Evolutionary conservation across 2,329 filamentous ascomycete species (phyloP).

Genomic region (Grosmannia serpens): DNA sequence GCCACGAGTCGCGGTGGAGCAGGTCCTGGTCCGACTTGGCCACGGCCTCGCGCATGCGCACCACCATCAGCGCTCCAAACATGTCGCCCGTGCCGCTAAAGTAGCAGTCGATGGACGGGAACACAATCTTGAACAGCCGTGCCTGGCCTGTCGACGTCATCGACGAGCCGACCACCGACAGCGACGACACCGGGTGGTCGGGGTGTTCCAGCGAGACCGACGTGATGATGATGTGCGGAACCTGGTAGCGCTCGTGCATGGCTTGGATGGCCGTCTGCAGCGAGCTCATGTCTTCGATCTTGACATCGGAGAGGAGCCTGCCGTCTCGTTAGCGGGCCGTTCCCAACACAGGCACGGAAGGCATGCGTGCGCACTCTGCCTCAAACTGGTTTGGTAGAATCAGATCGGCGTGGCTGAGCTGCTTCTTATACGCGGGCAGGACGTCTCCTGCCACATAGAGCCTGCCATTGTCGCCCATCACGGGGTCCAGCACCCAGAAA

Average conservation of each 20-base stretch:
- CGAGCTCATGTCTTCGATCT: slow-evolving; percentile 63
- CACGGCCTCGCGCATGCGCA: slow-evolving; percentile 76
- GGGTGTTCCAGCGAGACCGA: slow-evolving; percentile 61
- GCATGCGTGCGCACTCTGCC: slow-evolving; percentile 54
- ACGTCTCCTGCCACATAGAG: slow-evolving; percentile 89
- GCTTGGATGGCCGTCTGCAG: slow-evolving; percentile 63
- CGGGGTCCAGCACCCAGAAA: slow-evolving; percentile 95
- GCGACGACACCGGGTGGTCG: slow-evolving; percentile 35
- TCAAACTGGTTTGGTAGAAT: slow-evolving; percentile 97
- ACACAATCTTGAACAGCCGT: slow-evolving; percentile 78
- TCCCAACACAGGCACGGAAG: neutral
- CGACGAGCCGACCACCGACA: slow-evolving; percentile 69
- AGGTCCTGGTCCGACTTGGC: slow-evolving; percentile 28
- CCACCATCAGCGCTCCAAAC: slow-evolving; percentile 87
- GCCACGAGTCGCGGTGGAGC: slow-evolving; percentile 50
- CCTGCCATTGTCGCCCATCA: slow-evolving; percentile 93
- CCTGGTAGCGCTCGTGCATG: slow-evolving; percentile 62
- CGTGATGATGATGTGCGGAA: slow-evolving; percentile 89
- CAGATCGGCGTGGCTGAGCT: slow-evolving; percentile 73
- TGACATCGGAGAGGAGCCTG: slow-evolving; percentile 74
- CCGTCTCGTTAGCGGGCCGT: neutral
- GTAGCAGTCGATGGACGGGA: slow-evolving; percentile 82
- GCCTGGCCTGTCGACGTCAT: slow-evolving; percentile 51
- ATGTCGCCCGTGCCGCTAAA: slow-evolving; percentile 97
- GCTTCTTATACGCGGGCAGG: slow-evolving; percentile 75